Conservation (phyloP, 441 rosid genomes). For the Geranium incanum region DNA sequence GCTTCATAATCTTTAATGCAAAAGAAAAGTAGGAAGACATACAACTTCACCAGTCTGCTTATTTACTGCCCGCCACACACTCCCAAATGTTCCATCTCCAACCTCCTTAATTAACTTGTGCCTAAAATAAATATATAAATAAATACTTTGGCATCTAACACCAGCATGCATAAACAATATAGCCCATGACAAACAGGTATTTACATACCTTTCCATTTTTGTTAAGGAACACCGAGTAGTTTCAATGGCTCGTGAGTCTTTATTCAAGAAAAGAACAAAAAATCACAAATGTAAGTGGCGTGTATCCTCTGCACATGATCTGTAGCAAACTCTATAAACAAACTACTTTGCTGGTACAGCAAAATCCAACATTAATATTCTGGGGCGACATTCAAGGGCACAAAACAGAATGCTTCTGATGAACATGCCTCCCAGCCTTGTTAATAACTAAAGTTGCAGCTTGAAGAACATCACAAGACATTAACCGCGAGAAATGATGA, state of each 20-base stretch:
- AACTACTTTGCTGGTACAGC: slow-evolving; percentile 28
- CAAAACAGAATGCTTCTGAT: slow-evolving; percentile 30
- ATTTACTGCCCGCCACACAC: slow-evolving; percentile 79
- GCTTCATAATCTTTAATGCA: not conserved
- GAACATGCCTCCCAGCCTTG: slow-evolving; percentile 45
- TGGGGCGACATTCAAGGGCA: slow-evolving; percentile 18
- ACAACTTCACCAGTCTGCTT: slow-evolving; percentile 89
- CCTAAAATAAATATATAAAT: slow-evolving; percentile 28
- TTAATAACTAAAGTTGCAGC: slow-evolving; percentile 38
- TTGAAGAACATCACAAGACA: slow-evolving; percentile 27
- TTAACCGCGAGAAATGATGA: slow-evolving; percentile 17
- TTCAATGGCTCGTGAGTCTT: slow-evolving; percentile 24
- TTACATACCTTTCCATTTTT: slow-evolving; percentile 75
- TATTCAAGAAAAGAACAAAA: slow-evolving; percentile 37
- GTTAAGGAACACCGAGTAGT: slow-evolving; percentile 31
- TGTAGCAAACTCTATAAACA: slow-evolving; percentile 28
- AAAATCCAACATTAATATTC: slow-evolving; percentile 35
- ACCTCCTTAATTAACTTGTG: slow-evolving; percentile 82
- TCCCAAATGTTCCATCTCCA: slow-evolving; percentile 98
- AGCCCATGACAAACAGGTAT: not conserved
- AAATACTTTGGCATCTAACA: slow-evolving; percentile 9
- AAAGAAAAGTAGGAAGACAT: slow-evolving; percentile 26
- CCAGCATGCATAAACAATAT: not conserved
- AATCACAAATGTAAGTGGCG: slow-evolving; percentile 32
- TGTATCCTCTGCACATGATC: slow-evolving; percentile 32